Evolutionary conservation across 768 basidiomycete species (phyloP), one percentile per base, ranked within the genome.

Genomic region (Psilocybe sp.): DNA sequence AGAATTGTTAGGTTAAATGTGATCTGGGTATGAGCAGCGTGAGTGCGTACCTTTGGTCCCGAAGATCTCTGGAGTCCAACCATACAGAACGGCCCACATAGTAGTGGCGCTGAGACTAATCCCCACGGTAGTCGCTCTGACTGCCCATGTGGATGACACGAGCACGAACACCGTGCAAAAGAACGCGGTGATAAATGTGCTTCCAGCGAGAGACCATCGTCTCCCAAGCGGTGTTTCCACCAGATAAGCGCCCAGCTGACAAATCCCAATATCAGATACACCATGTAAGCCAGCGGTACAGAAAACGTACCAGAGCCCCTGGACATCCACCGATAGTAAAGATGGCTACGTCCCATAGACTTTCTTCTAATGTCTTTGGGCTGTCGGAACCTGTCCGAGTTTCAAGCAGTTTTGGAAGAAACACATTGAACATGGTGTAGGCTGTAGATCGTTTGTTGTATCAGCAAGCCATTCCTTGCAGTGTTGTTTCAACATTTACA

Each of bases 371-470:
- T 1, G 77, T 73, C 59, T 80, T 79, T 1, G 73, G 39, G 10
- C 36, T 48, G n/a, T 44, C 55, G 4, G 55, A 23, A 10, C 54
- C 56, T 10, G 69, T 47, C 15, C 80, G 71, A 20, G 79, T 78
- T 69, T 96, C 93, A 34, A 96, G 69, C 10, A 94, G 71, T 60
- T 91, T 95, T 0, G 93, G 93, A 15, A 94, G 76, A 62, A 82
- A 96, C 20, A 93, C 90, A 61, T 95, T 96, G 68, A 96, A 95
- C 85, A 96, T 92, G 2, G 90, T 93, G 60, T 84, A 92, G 0
- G 82, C 88, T 89, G 49, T 16, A 47, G 38, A 48, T 16, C 40
- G 31, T 1, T 18, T 39, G 35, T 54, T 39, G 54, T 44, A 28
- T 28, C 23, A 34, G 54, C n/a, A 6, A 40, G 40, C 14, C n/a